These are phyloP conservation scores for Auriscalpium microsporum DNA, from an alignment of 768 basidiomycete species.

Conservation along the genomic window DNA sequence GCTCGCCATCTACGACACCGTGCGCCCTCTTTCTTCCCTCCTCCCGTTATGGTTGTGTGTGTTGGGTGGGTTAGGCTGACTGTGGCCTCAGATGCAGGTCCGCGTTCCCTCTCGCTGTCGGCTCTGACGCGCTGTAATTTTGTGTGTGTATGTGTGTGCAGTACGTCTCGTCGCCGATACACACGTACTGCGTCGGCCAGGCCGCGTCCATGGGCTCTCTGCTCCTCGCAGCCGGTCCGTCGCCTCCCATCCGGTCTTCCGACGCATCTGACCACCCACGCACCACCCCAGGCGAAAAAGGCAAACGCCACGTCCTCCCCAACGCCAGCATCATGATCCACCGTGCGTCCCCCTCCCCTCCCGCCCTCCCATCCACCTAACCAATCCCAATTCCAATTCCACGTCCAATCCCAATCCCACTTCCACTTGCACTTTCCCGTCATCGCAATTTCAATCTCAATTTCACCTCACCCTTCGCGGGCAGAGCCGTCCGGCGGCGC, in stretches of 20 bases:
- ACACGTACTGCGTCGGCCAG: slow-evolving; percentile 93
- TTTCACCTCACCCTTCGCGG: not conserved
- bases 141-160: not conserved
- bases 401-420: not conserved
- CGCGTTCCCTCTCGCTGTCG: slow-evolving; percentile 41
- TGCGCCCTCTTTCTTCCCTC: slow-evolving; percentile 27
- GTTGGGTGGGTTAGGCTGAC: not conserved
- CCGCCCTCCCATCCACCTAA: not conserved
- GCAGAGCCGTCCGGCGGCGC: slow-evolving; percentile 95
- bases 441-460: too few species aligned
- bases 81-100: slow-evolving; percentile 40
- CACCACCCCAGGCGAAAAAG: slow-evolving; percentile 51
- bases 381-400: not conserved
- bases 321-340: slow-evolving; percentile 98
- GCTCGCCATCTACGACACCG: slow-evolving; percentile 95
- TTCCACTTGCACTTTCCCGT: too few species aligned
- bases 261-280: slow-evolving; percentile 7
- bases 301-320: slow-evolving; percentile 86
- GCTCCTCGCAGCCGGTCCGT: slow-evolving; percentile 71
- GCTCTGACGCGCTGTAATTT: not conserved
- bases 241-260: not conserved
- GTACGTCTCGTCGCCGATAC: slow-evolving; percentile 92
- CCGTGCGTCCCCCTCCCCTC: slow-evolving; percentile 42
- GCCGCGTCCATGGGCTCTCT: slow-evolving; percentile 96
- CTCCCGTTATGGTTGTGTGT: not conserved